Percentiles rank a stretch among this genome's conserved stretches.
These are phyloP conservation scores for Penicillium capsulatum DNA, from an alignment of 2,329 filamentous ascomycete species.

Conservation along the genomic window DNA sequence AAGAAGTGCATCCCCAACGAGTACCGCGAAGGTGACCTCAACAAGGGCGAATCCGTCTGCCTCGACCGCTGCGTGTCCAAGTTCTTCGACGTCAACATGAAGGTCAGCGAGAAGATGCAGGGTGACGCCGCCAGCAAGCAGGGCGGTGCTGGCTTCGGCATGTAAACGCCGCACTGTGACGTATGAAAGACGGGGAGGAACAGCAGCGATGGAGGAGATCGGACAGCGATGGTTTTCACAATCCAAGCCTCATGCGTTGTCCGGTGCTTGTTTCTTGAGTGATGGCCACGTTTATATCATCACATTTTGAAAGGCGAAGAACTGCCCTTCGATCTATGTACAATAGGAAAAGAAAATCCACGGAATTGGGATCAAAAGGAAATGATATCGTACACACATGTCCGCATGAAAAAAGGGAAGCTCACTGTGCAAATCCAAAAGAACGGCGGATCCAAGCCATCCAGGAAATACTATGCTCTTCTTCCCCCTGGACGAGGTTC, in stretches of 20 bases:
- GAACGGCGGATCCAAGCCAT: slow-evolving; percentile 51
- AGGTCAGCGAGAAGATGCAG: slow-evolving; percentile 96
- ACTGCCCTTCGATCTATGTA: slow-evolving; percentile 23
- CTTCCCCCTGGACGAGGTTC: slow-evolving; percentile 59
- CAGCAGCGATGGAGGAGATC: too few relatives aligned
- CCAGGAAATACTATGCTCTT: slow-evolving; percentile 61
- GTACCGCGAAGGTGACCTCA: slow-evolving; percentile 93
- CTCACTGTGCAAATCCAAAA: slow-evolving; percentile 22
- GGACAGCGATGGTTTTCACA: too few relatives aligned
- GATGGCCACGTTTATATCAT: slow-evolving; percentile 20
- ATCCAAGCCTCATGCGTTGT: too few relatives aligned
- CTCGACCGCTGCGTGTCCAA: slow-evolving; percentile 95
- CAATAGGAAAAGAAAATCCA: slow-evolving; percentile 22
- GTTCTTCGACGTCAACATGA: slow-evolving; percentile 98
- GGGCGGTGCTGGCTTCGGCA: slow-evolving; percentile 53
- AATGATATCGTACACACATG: slow-evolving; percentile 16
- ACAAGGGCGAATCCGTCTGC: slow-evolving; percentile 98
- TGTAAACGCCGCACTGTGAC: slow-evolving; percentile 28
- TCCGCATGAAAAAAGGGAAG: background rate
- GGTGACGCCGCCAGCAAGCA: slow-evolving; percentile 69
- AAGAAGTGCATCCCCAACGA: slow-evolving; percentile 88
- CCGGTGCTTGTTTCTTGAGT: too few relatives aligned
- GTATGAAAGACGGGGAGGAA: too few relatives aligned
- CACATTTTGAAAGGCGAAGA: slow-evolving; percentile 17
- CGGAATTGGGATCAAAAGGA: slow-evolving; percentile 18